Evolutionary conservation across 306 rosid genomes (phyloP).

Genomic region (Begonia fuchsioides): DNA sequence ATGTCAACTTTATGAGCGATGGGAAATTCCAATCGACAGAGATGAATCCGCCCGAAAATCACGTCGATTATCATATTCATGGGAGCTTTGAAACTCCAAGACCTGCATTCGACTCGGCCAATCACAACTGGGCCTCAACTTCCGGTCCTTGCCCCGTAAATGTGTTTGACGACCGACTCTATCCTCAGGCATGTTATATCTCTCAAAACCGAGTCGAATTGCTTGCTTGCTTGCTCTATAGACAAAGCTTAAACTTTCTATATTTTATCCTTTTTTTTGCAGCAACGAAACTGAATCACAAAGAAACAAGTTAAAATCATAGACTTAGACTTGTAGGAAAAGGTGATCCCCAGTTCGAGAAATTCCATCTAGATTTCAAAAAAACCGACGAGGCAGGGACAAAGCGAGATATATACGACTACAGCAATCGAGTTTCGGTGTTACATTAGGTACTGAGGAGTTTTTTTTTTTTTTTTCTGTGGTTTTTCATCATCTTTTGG

Average conservation of each 20-base stretch:
- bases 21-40: conserved; percentile 44
- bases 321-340: conserved; percentile 20
- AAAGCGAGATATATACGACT: too few species aligned
- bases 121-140: conserved; percentile 64
- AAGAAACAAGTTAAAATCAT: conserved; percentile 6
- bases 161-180: conserved; percentile 30
- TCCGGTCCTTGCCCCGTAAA: conserved; percentile 50
- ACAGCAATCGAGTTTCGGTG: too few species aligned
- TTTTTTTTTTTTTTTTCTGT: background rate
- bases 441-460: too few species aligned
- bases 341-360: conserved; percentile 9
- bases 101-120: conserved; percentile 37
- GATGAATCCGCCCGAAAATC: conserved; percentile 44
- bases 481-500: conserved; percentile 15
- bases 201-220: background rate
- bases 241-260: background rate
- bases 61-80: conserved; percentile 45
- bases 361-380: background rate
- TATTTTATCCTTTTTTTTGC: conserved; percentile 20
- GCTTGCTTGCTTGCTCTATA: background rate
- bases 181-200: conserved; percentile 20
- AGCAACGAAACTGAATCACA: conserved; percentile 35
- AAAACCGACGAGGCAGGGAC: too few species aligned
- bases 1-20: conserved; percentile 36
- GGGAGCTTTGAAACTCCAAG: conserved; percentile 53